These are phyloP conservation scores for Clitoria ternatea DNA, from an alignment of 306 rosid species.

Conservation along the genomic window DNA sequence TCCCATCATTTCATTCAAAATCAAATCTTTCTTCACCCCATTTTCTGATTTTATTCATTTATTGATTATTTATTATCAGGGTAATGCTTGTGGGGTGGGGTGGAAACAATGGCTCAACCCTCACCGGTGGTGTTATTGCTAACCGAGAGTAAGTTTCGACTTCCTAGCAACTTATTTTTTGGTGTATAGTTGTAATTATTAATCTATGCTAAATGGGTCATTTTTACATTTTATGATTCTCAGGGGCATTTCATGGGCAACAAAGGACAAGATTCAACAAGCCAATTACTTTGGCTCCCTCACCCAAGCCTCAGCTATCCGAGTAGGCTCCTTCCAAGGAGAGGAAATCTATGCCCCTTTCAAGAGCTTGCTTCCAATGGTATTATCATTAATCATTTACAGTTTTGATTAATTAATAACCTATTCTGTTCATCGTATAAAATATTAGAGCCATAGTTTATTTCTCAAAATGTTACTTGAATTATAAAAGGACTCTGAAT, in stretches of 20 bases:
- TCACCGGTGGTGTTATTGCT: conserved; percentile 91
- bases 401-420: no score
- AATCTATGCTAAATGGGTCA: neutral
- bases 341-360: conserved; percentile 96
- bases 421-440: no score
- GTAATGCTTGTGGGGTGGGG: conserved; percentile 99
- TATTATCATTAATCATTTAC: conserved; percentile 28
- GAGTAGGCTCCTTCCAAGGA: conserved; percentile 91
- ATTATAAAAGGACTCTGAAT: no score
- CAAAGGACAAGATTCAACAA: conserved; percentile 90
- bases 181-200: neutral
- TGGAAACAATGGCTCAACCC: conserved; percentile 89
- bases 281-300: conserved; percentile 94
- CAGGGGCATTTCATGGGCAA: conserved; percentile 99
- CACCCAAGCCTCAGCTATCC: conserved; percentile 87
- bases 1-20: neutral
- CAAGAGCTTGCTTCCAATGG: conserved; percentile 96
- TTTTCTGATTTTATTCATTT: conserved; percentile 1
- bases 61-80: conserved; percentile 27
- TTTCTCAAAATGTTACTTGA: no score
- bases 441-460: no score
- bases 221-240: neutral
- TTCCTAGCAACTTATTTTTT: neutral
- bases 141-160: conserved; percentile 70
- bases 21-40: neutral